These are phyloP conservation scores for Nakaseomyces delphensis DNA, from an alignment of 1,139 yeast species.

Conservation along the genomic window DNA sequence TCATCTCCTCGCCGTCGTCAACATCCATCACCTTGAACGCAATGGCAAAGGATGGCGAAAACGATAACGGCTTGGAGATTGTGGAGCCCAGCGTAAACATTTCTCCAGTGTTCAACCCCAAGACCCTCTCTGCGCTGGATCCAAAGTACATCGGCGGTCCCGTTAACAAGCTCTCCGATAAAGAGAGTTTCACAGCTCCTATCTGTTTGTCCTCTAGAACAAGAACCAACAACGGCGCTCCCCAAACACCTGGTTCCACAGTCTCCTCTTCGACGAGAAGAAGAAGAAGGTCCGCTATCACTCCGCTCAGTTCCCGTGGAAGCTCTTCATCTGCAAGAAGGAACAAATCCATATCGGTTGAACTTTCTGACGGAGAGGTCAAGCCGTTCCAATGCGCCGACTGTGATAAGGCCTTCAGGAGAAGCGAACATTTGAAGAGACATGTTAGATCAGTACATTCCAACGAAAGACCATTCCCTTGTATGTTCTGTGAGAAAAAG, in stretches of 20 bases:
- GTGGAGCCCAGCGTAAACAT: constrained; percentile 3
- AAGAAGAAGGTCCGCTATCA: constrained; percentile 5
- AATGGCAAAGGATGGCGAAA: not conserved
- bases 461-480: constrained; percentile 62
- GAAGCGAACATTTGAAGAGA: constrained; percentile 73
- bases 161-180: not conserved
- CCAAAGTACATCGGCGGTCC: not conserved
- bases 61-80: not conserved
- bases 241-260: not conserved
- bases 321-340: constrained; percentile 12
- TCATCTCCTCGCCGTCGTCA: not conserved
- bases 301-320: not conserved
- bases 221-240: not conserved
- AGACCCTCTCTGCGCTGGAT: not conserved
- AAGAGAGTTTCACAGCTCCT: not conserved
- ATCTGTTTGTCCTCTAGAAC: constrained; percentile 1
- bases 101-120: constrained; percentile 5
- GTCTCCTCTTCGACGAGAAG: constrained; percentile 1
- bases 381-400: constrained; percentile 35
- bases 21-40: not conserved
- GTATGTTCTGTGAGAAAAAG: constrained; percentile 60
- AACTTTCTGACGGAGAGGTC: constrained; percentile 17
- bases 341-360: constrained; percentile 2
- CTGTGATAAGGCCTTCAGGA: constrained; percentile 44
- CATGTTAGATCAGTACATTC: constrained; percentile 65